Percentiles rank a stretch among this genome's conserved stretches.
Evolutionary conservation across 495 filamentous ascomycete genomes (phyloP).

Genomic region (Talaromyces ruber): DNA sequence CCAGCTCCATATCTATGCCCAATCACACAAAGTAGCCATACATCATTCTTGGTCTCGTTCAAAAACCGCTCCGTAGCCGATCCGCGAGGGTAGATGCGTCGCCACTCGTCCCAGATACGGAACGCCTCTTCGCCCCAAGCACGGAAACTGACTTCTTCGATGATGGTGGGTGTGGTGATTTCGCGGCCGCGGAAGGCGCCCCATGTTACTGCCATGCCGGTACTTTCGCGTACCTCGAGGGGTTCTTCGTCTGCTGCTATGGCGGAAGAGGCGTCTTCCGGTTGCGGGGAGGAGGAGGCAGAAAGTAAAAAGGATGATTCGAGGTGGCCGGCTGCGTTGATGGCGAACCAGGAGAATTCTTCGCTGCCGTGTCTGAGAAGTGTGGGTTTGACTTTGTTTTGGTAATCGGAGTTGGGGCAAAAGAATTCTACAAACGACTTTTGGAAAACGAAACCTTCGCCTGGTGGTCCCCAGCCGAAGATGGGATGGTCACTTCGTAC

Average conservation of each 20-base stretch:
- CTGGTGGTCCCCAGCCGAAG: slow-evolving; percentile 89
- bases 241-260: slow-evolving; percentile 25
- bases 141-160: slow-evolving; percentile 89
- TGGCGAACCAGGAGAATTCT: slow-evolving; percentile 77
- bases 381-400: slow-evolving; percentile 43
- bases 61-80: slow-evolving; percentile 62
- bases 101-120: slow-evolving; percentile 92
- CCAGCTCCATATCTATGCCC: slow-evolving; percentile 65
- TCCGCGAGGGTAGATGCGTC: slow-evolving; percentile 63
- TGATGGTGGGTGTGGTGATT: slow-evolving; percentile 95
- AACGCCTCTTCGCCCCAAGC: slow-evolving; percentile 97
- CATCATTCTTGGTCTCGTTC: slow-evolving; percentile 52
- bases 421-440: slow-evolving; percentile 98
- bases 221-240: slow-evolving; percentile 30
- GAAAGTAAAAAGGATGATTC: slow-evolving; percentile 42
- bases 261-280: slow-evolving; percentile 8
- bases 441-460: slow-evolving; percentile 89
- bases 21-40: slow-evolving; percentile 87
- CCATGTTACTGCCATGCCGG: slow-evolving; percentile 94
- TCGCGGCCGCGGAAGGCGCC: slow-evolving; percentile 93
- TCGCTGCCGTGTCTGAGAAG: slow-evolving; percentile 50
- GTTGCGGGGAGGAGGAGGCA: slow-evolving; percentile 5
- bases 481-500: slow-evolving; percentile 62
- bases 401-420: slow-evolving; percentile 62
- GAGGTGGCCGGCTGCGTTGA: slow-evolving; percentile 63